phyloP scores from a whole-genome alignment of 2,329 filamentous ascomycete species.

The Peltaster fructicola region DNA sequence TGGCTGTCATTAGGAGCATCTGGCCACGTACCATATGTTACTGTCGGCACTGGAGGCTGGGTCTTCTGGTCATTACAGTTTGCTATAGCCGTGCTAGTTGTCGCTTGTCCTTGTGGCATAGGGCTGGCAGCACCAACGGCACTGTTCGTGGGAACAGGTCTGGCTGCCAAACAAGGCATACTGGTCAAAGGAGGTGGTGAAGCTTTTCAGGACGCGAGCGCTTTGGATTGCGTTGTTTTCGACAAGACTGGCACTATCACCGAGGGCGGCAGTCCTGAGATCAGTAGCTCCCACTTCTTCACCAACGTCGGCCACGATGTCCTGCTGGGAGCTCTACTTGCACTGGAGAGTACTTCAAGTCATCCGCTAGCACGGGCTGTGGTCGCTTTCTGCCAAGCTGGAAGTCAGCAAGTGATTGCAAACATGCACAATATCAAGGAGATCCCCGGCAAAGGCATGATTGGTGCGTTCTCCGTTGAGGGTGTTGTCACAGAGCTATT shows the following conservation, averaged over 20 bases:
- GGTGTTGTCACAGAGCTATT: no score
- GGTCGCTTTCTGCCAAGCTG: constrained; percentile 39
- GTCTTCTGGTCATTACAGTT: constrained; percentile 61
- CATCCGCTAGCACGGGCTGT: constrained; percentile 61
- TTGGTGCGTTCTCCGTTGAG: constrained; percentile 31
- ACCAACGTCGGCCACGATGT: constrained; percentile 2
- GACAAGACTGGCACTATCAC: constrained; percentile 82
- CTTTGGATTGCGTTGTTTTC: constrained; percentile 49
- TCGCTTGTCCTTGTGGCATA: constrained; percentile 71
- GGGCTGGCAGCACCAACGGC: constrained; percentile 75
- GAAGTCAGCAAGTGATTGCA: constrained; percentile 12
- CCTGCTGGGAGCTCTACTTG: constrained; percentile 37
- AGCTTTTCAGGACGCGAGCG: constrained; percentile 69
- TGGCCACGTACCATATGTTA: constrained; percentile 42
- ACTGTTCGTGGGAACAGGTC: constrained; percentile 61
- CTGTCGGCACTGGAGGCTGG: constrained; percentile 42
- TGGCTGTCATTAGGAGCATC: constrained; percentile 51
- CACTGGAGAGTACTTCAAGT: constrained; percentile 52
- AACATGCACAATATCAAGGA: constrained; percentile 35
- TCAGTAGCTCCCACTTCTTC: constrained; percentile 37
- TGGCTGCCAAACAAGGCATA: constrained; percentile 65
- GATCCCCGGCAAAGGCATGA: constrained; percentile 53
- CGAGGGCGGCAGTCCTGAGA: constrained; percentile 49
- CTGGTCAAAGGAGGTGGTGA: constrained; percentile 71
- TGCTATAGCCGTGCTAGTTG: constrained; percentile 73